Base-by-base conservation (phyloP, 2,329 filamentous ascomycete genomes). In the Trichophyton benhamiae region DNA sequence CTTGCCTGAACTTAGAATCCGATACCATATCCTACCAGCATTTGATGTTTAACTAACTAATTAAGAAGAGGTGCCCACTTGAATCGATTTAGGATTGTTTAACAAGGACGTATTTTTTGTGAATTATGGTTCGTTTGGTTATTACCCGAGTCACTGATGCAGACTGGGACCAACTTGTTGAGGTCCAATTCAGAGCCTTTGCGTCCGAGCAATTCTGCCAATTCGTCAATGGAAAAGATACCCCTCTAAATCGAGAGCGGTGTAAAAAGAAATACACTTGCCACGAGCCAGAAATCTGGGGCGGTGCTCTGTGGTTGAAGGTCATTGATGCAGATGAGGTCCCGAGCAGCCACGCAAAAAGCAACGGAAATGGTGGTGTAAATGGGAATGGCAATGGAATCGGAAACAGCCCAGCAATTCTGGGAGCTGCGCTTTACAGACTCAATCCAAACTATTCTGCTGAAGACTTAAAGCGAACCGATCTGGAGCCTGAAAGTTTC, bases 151-250 rank as follows among this genome's bases (percentile, higher is more conserved):
- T 65, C 33, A 58, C 60, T 27, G 53, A 62, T 41, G 42, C 52
- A 22, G 64, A 65, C 38, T 65, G 64, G 64, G 53, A 62, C n/a
- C 58, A 64, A 48, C 36, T 65, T n/a, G 48, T 63, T 22, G 41
- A 63, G 33, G 36, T 60, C 13, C 59, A 63, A 52, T 65, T 63
- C 49, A 59, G 48, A 15, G 59, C 64, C 11, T 65, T 64, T 44
- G 36, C 59, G 1, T 25, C 59, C 11, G 64, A 65, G 58, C 33
- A 33, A 15, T 65, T 64, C 38, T 62, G 57, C 36, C 38, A 60
- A 7, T 49, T 64, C 9, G 13, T 58, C 2, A 42, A 53, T 55
- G 64, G 64, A 15, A 22, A 25, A 13, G 36, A 65, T 22, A 62
- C 60, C 17, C 41, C 52, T 4, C 15, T 49, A 20, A 65, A 64